A percentile compares a stretch with the other conserved stretches of the same genome.
Conservation (phyloP, 1,284 basidiomycete species). For the Cystobasidium sp. region DNA sequence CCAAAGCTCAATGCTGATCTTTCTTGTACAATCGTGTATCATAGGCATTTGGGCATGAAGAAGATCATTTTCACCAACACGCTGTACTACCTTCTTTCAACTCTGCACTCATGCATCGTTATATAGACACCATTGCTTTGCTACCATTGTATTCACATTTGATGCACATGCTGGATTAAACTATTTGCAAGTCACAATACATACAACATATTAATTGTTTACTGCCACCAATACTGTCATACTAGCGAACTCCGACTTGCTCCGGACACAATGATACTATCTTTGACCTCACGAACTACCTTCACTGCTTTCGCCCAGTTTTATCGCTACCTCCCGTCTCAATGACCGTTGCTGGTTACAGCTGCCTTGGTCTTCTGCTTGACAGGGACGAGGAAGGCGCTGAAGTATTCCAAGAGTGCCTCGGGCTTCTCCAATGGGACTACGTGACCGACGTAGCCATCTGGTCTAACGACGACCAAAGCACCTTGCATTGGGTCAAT, state of each 20-base stretch:
- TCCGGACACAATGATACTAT: too few relatives aligned
- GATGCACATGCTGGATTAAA: too few relatives aligned
- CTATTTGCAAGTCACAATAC: too few relatives aligned
- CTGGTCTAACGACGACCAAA: slow-evolving; percentile 53
- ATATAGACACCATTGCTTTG: not conserved
- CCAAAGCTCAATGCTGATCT: too few relatives aligned
- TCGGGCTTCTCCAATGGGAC: slow-evolving; percentile 47
- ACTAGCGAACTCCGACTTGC: too few relatives aligned
- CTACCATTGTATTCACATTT: too few relatives aligned
- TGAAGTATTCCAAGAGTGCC: slow-evolving; percentile 41
- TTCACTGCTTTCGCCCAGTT: too few relatives aligned
- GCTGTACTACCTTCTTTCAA: not conserved
- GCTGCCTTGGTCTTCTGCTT: not conserved
- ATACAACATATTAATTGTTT: too few relatives aligned
- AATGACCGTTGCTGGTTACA: slow-evolving; percentile 2
- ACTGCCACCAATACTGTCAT: too few relatives aligned
- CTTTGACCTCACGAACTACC: too few relatives aligned
- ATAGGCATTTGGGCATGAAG: slow-evolving; percentile 38
- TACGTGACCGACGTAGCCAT: slow-evolving; percentile 51
- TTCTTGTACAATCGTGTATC: too few relatives aligned
- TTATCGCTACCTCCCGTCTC: too few relatives aligned
- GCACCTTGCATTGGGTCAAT: slow-evolving; percentile 50
- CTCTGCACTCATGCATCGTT: not conserved
- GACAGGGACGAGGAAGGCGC: slow-evolving; percentile 32
- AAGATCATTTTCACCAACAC: not conserved